Conservation (phyloP, 495 filamentous ascomycete species). For the Xylaria palmicola region DNA sequence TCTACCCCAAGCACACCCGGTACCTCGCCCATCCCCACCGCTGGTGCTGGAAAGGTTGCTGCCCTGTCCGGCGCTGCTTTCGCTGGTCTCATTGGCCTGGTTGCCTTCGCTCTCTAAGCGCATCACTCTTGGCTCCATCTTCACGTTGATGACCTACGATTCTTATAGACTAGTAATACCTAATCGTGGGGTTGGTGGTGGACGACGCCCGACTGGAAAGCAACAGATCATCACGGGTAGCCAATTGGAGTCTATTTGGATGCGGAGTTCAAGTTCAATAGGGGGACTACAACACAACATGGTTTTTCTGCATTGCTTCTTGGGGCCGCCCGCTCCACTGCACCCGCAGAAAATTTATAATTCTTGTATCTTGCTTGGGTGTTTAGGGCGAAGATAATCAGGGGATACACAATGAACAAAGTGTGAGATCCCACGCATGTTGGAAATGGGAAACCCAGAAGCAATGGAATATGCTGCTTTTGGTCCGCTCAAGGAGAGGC, state of each 20-base stretch:
- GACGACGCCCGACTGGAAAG: constrained; percentile 15
- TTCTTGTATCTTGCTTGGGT: constrained; percentile 16
- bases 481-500: too few relatives aligned
- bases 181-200: constrained; percentile 36
- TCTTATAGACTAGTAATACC: constrained; percentile 37
- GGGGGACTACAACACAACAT: background rate
- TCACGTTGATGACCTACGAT: constrained; percentile 37
- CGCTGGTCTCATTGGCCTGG: constrained; percentile 71
- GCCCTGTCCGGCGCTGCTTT: constrained; percentile 69
- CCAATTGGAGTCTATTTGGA: constrained; percentile 28
- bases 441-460: background rate
- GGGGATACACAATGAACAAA: constrained; percentile 3
- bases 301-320: background rate
- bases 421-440: constrained; percentile 1
- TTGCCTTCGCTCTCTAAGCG: constrained; percentile 74
- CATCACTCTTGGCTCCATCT: constrained; percentile 22
- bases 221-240: constrained; percentile 39
- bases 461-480: background rate
- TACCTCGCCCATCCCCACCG: constrained; percentile 48
- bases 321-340: background rate
- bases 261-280: constrained; percentile 9
- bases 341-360: background rate
- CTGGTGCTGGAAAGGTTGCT: constrained; percentile 64
- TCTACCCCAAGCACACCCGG: constrained; percentile 35
- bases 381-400: constrained; percentile 4